phyloP scores from a whole-genome alignment of 305 asterid species.

The Fraxinus paxiana region DNA sequence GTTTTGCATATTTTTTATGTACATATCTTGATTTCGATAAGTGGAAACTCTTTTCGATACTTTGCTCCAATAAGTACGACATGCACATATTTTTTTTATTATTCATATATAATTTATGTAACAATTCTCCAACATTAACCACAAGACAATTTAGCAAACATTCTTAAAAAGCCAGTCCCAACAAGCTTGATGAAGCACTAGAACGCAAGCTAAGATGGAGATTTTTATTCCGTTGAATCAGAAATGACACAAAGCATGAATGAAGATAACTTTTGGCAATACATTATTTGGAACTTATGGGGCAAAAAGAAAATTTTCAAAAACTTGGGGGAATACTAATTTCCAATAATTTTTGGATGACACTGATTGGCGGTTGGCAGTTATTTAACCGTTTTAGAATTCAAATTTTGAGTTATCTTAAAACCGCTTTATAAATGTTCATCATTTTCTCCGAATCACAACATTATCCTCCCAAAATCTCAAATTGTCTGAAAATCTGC shows the following conservation, averaged over 20 bases:
- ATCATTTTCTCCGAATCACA: background rate
- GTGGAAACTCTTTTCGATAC: too few relatives aligned
- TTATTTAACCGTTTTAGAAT: constrained; percentile 8
- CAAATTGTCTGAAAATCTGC: background rate
- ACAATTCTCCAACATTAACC: background rate
- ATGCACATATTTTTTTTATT: background rate
- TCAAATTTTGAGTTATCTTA: constrained; percentile 1
- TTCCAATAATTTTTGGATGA: background rate
- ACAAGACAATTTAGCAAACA: background rate
- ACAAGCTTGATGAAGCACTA: background rate
- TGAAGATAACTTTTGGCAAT: background rate
- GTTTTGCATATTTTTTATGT: too few relatives aligned
- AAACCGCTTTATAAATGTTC: constrained; percentile 24
- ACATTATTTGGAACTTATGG: background rate
- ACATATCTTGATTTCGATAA: too few relatives aligned
- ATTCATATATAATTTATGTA: too few relatives aligned
- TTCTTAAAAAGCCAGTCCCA: background rate
- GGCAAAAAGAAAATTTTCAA: background rate
- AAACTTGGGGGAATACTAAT: background rate
- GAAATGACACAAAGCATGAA: background rate
- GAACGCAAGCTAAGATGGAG: background rate
- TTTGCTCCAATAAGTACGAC: background rate
- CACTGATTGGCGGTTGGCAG: background rate
- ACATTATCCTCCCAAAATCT: background rate
- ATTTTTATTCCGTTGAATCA: background rate